Conservation (phyloP, 805 yeast species). For the Pichia ethanolica region DNA sequence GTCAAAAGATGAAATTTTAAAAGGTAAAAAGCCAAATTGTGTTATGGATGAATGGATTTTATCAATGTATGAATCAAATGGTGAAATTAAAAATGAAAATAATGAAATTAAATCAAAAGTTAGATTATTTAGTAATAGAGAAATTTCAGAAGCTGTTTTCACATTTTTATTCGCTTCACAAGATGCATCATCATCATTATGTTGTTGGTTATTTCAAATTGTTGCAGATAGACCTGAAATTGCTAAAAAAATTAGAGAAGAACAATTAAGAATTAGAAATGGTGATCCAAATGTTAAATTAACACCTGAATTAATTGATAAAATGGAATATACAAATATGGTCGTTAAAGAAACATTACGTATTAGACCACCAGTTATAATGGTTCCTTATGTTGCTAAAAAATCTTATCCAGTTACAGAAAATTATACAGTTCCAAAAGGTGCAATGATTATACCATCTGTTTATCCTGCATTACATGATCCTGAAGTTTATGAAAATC, state of each 20-base stretch:
- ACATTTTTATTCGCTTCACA: constrained; percentile 96
- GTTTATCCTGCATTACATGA: constrained; percentile 94
- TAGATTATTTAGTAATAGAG: constrained; percentile 82
- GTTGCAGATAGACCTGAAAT: constrained; percentile 95
- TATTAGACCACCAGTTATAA: constrained; percentile 93
- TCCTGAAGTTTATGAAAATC: constrained; percentile 92
- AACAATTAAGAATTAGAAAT: constrained; percentile 76
- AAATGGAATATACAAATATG: constrained; percentile 83
- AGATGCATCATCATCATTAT: constrained; percentile 94
- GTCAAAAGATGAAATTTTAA: constrained; percentile 74
- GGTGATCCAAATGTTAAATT: constrained; percentile 62
- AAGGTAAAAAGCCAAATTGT: constrained; percentile 75
- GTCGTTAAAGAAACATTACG: constrained; percentile 90
- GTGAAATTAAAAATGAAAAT: constrained; percentile 31
- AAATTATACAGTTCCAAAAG: constrained; percentile 88
- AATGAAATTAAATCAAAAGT: constrained; percentile 46
- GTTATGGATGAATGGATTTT: constrained; percentile 94
- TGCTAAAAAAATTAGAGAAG: constrained; percentile 78
- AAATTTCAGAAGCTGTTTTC: constrained; percentile 93
- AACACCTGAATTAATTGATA: constrained; percentile 65
- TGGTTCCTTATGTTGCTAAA: constrained; percentile 96
- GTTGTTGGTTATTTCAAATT: constrained; percentile 97
- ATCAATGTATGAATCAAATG: constrained; percentile 48
- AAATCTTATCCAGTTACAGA: constrained; percentile 76
- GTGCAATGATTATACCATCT: constrained; percentile 95